These are phyloP conservation scores for Apiospora arundinis DNA, from an alignment of 2,329 filamentous ascomycete species.

Conservation along the genomic window DNA sequence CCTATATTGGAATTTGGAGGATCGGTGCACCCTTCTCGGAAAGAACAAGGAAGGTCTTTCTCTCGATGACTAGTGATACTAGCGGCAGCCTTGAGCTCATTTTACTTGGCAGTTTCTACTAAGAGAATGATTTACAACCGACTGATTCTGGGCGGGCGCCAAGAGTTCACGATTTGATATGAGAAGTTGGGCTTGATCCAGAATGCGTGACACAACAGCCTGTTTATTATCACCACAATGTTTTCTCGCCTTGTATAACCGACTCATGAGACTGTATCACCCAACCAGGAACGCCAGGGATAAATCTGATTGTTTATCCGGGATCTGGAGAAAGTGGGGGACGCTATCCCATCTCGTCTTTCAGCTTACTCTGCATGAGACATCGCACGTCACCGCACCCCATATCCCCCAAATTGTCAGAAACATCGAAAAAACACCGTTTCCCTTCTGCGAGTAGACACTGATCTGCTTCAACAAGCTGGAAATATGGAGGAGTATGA, in stretches of 20 bases:
- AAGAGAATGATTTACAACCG: too few relatives aligned
- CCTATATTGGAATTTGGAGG: neutral
- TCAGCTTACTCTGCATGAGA: neutral
- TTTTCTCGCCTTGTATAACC: too few relatives aligned
- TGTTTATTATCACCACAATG: too few relatives aligned
- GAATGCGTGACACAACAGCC: too few relatives aligned
- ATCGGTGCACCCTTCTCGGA: neutral
- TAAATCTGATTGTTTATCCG: too few relatives aligned
- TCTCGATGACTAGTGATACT: neutral
- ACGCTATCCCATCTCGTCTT: neutral
- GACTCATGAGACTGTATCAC: too few relatives aligned
- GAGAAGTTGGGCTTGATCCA: too few relatives aligned
- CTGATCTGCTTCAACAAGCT: too few relatives aligned
- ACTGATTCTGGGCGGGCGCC: too few relatives aligned
- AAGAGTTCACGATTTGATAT: too few relatives aligned
- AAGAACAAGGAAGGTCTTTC: neutral
- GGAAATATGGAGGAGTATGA: constrained; percentile 50
- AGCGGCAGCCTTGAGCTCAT: neutral
- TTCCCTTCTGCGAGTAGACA: too few relatives aligned
- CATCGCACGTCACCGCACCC: neutral
- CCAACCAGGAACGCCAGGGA: too few relatives aligned
- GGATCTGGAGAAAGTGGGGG: neutral
- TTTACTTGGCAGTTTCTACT: neutral
- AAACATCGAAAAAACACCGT: neutral
- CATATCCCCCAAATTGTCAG: neutral